Conservation (phyloP, 306 rosid genomes). For the Begonia peltatifolia region DNA sequence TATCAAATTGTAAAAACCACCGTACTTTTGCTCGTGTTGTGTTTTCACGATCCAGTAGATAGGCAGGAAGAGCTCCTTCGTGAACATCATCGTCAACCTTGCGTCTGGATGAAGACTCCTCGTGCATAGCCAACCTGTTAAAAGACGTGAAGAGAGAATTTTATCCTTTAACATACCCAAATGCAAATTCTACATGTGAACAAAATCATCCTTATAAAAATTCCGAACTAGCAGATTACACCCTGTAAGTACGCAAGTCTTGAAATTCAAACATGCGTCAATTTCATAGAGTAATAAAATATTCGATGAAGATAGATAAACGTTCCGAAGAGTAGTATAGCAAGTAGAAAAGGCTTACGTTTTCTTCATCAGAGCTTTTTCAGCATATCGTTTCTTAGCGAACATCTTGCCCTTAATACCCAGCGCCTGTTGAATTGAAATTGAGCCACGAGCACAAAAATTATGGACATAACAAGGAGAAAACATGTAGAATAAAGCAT, state of each 20-base stretch:
- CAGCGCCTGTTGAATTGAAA: slow-evolving; percentile 30
- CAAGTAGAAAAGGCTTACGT: slow-evolving; percentile 37
- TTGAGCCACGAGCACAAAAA: slow-evolving; percentile 3
- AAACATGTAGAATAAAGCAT: not conserved
- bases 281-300: too few relatives aligned
- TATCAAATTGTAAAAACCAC: not conserved
- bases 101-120: slow-evolving; percentile 64
- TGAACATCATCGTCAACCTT: slow-evolving; percentile 78
- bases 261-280: too few relatives aligned
- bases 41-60: slow-evolving; percentile 75
- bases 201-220: too few relatives aligned
- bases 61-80: slow-evolving; percentile 75
- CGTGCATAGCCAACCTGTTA: slow-evolving; percentile 75
- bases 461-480: not conserved
- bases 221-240: too few relatives aligned
- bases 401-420: slow-evolving; percentile 79
- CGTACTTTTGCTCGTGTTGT: slow-evolving; percentile 71
- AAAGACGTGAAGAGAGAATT: too few relatives aligned
- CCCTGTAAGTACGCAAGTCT: too few relatives aligned
- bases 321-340: not conserved
- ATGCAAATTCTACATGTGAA: too few relatives aligned
- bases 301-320: not conserved
- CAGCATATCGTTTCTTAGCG: slow-evolving; percentile 76
- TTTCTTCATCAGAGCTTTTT: slow-evolving; percentile 77
- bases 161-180: too few relatives aligned